Base-by-base conservation (phyloP, 208 protist species). In the Leishmania gerbilli region DNA sequence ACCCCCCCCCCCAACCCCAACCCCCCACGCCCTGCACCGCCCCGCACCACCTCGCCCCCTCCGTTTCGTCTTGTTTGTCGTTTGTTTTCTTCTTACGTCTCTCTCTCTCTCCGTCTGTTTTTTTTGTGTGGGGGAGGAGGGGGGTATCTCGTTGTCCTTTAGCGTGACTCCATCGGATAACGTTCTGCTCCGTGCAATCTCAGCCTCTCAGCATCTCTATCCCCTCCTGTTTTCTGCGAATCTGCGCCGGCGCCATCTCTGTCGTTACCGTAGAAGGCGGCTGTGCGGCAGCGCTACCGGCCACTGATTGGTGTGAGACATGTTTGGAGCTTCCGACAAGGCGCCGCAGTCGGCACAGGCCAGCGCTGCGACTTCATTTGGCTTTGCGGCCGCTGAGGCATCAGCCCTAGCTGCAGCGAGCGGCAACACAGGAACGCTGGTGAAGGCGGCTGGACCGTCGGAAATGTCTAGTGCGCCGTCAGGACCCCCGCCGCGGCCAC, bases 241-340 rank as follows among this genome's bases (percentile, higher is more conserved):
- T 71, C 40, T 19, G 67, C 47, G 67, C 13, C 67, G 40, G 19
- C 15, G 40, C 49, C 42, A 27, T 37, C 45, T 49, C 24, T 31
- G 17, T 51, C 40, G 34, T 49, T 9, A n/a, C 27, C 19, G 24
- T 34, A 11, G 67, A 72, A 31, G 42, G 19, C 67, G 1, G 21
- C 67, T 72, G 17, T 37, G 40, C 7, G 21, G 27, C 47, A 55
- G 40, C 45, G 27, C 27, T 19, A 53, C 9, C 27, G 27, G 6
- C 45, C 7, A 31, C 45, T 55, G 40, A 74, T 53, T 74, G 27
- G 7, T 34, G 45, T 27, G 21, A 8, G 37, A 49, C 53, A 76
- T 76, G 72, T 76, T 76, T 47, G 37, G 72, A 40, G 15, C 51
- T 27, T 62, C 72, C 37, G n/a, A 49, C 19, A 76, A 47, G 15